Conservation (phyloP, 805 yeast genomes). For the Starmerella potacharoeniae region DNA sequence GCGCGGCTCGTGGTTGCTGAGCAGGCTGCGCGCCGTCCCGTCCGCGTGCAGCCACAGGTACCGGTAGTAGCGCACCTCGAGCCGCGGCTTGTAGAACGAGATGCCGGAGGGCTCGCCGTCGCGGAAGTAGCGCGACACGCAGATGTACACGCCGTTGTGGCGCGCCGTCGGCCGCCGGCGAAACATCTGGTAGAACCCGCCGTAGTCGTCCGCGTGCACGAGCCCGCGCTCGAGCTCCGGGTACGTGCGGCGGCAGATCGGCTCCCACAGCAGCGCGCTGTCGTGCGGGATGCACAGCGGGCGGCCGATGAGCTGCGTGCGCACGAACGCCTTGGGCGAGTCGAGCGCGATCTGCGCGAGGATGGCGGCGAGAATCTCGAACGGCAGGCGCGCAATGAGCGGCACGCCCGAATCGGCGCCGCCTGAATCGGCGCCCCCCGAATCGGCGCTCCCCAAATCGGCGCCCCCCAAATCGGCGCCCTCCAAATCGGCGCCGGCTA, state of each 20-base stretch:
- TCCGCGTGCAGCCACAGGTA: constrained; percentile 70
- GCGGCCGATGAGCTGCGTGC: constrained; percentile 17
- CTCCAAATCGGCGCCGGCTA: background rate
- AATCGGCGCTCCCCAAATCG: background rate
- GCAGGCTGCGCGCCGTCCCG: constrained; percentile 60
- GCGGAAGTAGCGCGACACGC: constrained; percentile 71
- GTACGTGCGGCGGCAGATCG: constrained; percentile 19
- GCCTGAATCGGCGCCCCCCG: background rate
- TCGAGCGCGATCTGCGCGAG: constrained; percentile 22
- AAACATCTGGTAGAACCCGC: constrained; percentile 41
- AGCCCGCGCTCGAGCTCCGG: constrained; percentile 12
- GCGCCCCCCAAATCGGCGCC: background rate
- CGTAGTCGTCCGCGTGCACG: constrained; percentile 15
- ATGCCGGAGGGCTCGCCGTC: constrained; percentile 57
- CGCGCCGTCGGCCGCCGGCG: constrained; percentile 63
- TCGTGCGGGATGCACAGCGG: constrained; percentile 16
- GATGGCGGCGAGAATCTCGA: constrained; percentile 24
- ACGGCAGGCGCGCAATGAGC: constrained; percentile 20
- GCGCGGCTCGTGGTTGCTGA: constrained; percentile 62
- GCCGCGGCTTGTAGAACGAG: constrained; percentile 61
- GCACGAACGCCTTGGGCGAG: constrained; percentile 15
- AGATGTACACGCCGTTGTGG: constrained; percentile 72
- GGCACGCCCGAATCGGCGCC: background rate
- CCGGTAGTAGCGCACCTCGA: constrained; percentile 78
- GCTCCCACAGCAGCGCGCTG: constrained; percentile 24